Percentiles rank a stretch among this genome's conserved stretches.
phyloP scores from a whole-genome alignment of 768 basidiomycete species.

The Naematelia encephala region DNA sequence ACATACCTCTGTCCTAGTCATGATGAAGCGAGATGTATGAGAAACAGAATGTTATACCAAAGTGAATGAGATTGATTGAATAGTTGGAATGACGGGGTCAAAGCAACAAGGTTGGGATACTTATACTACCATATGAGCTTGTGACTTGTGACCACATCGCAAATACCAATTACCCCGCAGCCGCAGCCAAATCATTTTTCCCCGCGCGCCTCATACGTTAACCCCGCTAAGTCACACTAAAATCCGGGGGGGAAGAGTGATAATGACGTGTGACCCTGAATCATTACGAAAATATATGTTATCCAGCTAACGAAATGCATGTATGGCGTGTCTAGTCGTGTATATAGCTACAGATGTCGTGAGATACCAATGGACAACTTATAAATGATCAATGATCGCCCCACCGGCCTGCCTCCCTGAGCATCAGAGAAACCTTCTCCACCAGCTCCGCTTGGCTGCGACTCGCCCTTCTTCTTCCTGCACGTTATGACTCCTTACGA shows the following conservation, averaged over 20 bases:
- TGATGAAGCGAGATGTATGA: no score
- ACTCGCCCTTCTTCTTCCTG: slow-evolving; percentile 26
- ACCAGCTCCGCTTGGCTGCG: slow-evolving; percentile 1
- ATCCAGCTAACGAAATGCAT: no score
- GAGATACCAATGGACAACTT: neutral
- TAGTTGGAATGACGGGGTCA: no score
- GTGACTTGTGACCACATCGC: neutral
- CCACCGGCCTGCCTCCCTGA: neutral
- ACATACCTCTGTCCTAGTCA: slow-evolving; percentile 20
- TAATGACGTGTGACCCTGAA: no score
- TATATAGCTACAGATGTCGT: neutral
- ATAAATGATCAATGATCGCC: neutral
- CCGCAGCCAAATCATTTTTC: no score
- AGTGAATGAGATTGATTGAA: no score
- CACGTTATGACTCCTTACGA: slow-evolving; percentile 32
- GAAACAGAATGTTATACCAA: no score
- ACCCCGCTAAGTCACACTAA: neutral
- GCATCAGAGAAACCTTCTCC: neutral
- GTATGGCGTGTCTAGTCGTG: neutral
- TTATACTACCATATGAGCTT: no score
- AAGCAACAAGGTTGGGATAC: no score
- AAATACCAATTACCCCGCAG: neutral
- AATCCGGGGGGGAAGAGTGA: no score
- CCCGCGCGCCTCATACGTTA: neutral
- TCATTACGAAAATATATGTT: no score